Base-by-base conservation (phyloP, 441 rosid genomes). In the Hura crepitans region DNA sequence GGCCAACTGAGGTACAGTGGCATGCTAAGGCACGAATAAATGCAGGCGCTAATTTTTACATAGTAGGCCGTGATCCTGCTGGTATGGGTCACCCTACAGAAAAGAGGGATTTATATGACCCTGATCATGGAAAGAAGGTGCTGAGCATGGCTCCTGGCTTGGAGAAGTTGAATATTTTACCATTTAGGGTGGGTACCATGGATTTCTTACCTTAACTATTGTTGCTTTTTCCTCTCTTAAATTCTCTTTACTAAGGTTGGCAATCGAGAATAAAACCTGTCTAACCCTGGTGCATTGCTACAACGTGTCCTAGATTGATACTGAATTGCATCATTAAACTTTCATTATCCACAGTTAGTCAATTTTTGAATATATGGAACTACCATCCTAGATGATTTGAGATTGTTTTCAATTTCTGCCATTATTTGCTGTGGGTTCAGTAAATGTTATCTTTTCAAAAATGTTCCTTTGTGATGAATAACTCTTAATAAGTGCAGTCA, bases 1-100 rank as follows among this genome's bases (percentile, higher is more conserved):
- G 98, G 78, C 98, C 98, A 65, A 93, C 98, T 0, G 98, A 93
- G 85, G 98, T 91, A 45, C 97, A 93, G 65, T 91, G 97, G 98
- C 98, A 93, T 69, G 98, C 98, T 72, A 93, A 93, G 82, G 97
- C 92, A 68, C 83, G 97, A 68, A 82, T 91, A 71, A 91, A 94
- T 75, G 98, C 98, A 0, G 98, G 98, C 62, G 98, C 96, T 68
- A 94, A 94, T 70, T 94, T 94, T 77, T 94, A 94, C 62, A 91
- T 94, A 63, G 98, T 94, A 15, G 98, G 98, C 17, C 91, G 97
- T 71, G 98, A 94, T 81, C 97, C 98, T 64, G 98, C 96, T 69
- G 98, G 97, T 46, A 89, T 93, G 95, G 95, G 95, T 12, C 97
- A 93, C 73, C 97, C 97, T 60, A 84, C 83, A n/a, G 97, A 91